These are phyloP conservation scores for Boletus sp. DNA, from an alignment of 768 basidiomycete genomes.

Conservation along the genomic window DNA sequence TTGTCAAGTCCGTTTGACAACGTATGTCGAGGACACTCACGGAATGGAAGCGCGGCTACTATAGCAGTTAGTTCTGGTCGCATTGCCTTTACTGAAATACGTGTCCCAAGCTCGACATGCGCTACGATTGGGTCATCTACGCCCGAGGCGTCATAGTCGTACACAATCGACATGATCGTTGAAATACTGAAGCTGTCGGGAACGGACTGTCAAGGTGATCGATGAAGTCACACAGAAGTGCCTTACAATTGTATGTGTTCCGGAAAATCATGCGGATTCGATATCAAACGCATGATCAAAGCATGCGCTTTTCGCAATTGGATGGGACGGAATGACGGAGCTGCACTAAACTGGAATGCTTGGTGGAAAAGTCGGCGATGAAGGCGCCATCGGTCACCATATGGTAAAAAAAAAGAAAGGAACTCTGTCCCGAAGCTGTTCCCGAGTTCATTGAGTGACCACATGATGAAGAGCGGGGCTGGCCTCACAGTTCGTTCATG, in stretches of 20 bases:
- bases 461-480: too few species aligned
- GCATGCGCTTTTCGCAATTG: constrained; percentile 34
- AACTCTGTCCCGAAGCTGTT: too few species aligned
- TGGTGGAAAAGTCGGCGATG: too few species aligned
- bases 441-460: too few species aligned
- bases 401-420: too few species aligned
- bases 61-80: too few species aligned
- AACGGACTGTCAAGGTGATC: not conserved
- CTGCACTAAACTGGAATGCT: constrained; percentile 8
- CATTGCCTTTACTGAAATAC: too few species aligned
- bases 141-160: constrained; percentile 21
- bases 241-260: constrained; percentile 23
- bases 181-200: constrained; percentile 19
- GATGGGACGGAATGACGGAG: constrained; percentile 29
- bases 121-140: too few species aligned
- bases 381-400: too few species aligned
- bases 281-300: constrained; percentile 29
- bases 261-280: constrained; percentile 18
- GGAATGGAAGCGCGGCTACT: constrained; percentile 13
- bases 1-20: not conserved
- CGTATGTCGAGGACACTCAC: constrained; percentile 7
- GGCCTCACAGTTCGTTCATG: too few species aligned
- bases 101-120: too few species aligned
- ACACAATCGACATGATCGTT: constrained; percentile 24
- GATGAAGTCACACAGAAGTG: not conserved